Evolutionary conservation across 2,329 filamentous ascomycete genomes (phyloP), one percentile per base, ranked within the genome.

Genomic region (Xylaria sp.): DNA sequence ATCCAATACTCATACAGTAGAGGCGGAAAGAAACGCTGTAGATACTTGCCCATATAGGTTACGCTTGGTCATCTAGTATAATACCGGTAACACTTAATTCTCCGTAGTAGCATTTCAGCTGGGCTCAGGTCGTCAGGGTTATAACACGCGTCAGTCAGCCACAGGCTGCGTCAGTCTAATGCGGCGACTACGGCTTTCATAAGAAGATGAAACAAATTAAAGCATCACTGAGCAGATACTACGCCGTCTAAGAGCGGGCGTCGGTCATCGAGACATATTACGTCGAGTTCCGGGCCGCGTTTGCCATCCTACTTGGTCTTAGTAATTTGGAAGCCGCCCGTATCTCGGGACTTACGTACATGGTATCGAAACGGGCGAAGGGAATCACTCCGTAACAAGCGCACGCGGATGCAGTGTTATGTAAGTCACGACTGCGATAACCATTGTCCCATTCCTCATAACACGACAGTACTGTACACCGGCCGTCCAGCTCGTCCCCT

Each of bases 101-200:
- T 61, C 58, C 62, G 62, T 54, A 58, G 62, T 62, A 52, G 62
- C 23, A 64, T 64, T 64, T 64, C 62, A 64, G 62, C 58, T 62
- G 46, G 19, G 48, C 41, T 60, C 38, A 56, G 54, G 54, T 44
- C 55, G 17, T 58, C 52, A 51, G 53, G 43, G 48, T 61, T 54
- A 19, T 29, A 54, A 54, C 49, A 47, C 54, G 48, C 48, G 44
- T 62, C 48, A 56, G 43, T 54, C 60, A 63, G 60, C 57, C 46
- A 60, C 60, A 21, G 27, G 41, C 52, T 60, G 46, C 55, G 40
- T 46, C 35, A 25, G 55, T 54, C 49, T 46, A 52, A 51, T 31
- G 46, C 47, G 29, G 58, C 43, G 46, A 44, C 19, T 44, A 54
- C 41, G 51, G 44, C 51, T 19, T 40, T 47, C 37, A 17, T 38